A percentile compares a stretch with the other conserved stretches of the same genome.
phyloP scores from a whole-genome alignment of 306 rosid genomes.

The Lablab purpureus region DNA sequence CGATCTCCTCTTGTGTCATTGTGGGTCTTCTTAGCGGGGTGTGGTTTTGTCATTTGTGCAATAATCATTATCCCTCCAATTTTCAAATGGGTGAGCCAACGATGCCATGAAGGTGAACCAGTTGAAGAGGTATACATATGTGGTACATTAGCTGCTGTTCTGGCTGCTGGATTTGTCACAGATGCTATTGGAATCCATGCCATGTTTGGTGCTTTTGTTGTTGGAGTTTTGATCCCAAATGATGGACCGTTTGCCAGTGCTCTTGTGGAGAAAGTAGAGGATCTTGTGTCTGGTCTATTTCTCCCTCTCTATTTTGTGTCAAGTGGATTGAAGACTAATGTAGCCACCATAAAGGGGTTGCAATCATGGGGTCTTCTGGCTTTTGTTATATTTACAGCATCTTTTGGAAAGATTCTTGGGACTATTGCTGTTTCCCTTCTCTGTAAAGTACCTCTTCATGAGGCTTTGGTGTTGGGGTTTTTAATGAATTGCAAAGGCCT shows the following conservation, averaged over 20 bases:
- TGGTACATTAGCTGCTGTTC: conserved; percentile 67
- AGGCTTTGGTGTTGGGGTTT: conserved; percentile 80
- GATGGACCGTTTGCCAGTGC: conserved; percentile 77
- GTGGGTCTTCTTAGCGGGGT: conserved; percentile 83
- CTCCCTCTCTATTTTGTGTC: conserved; percentile 87
- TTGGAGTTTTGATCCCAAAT: conserved; percentile 79
- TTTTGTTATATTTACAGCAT: conserved; percentile 75
- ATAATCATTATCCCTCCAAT: conserved; percentile 60
- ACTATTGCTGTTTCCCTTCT: conserved; percentile 64
- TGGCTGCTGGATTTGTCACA: conserved; percentile 83
- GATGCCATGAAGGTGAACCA: conserved; percentile 79
- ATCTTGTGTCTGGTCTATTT: conserved; percentile 85
- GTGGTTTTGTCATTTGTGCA: conserved; percentile 58
- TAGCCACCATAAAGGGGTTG: conserved; percentile 77
- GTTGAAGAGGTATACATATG: conserved; percentile 76
- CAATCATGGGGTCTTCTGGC: conserved; percentile 87
- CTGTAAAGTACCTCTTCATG: conserved; percentile 68
- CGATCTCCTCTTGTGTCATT: conserved; percentile 70
- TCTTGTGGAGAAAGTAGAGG: conserved; percentile 87
- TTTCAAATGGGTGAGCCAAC: conserved; percentile 68
- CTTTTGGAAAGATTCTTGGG: conserved; percentile 87
- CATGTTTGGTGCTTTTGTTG: conserved; percentile 87
- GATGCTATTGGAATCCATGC: conserved; percentile 93
- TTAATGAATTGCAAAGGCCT: conserved; percentile 90
- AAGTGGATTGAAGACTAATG: conserved; percentile 87